A percentile compares a stretch with the other conserved stretches of the same genome.
phyloP scores from a whole-genome alignment of 768 basidiomycete genomes.

The Psilocybe azurescens region DNA sequence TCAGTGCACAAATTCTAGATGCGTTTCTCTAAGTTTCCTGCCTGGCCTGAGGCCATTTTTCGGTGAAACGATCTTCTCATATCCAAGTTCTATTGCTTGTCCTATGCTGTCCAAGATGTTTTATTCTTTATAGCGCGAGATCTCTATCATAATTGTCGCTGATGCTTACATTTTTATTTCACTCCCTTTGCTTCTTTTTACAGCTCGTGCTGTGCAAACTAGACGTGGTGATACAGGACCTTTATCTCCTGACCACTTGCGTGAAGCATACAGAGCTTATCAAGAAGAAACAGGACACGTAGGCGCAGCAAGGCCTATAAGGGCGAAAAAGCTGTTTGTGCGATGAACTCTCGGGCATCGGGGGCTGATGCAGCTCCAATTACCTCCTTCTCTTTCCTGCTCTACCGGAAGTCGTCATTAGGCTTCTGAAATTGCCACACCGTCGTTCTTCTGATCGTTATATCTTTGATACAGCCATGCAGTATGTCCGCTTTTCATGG shows the following conservation, averaged over 20 bases:
- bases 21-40: background rate
- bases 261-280: conserved; percentile 87
- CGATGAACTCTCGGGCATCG: conserved; percentile 38
- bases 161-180: conserved; percentile 4
- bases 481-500: no score
- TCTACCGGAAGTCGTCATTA: background rate
- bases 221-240: conserved; percentile 78
- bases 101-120: no score
- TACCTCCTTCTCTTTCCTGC: background rate
- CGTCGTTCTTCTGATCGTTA: background rate
- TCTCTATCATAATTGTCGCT: background rate
- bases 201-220: conserved; percentile 79
- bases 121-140: no score
- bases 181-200: background rate
- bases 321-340: conserved; percentile 77
- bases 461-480: background rate
- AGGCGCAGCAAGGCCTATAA: conserved; percentile 74
- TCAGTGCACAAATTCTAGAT: conserved; percentile 31
- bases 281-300: conserved; percentile 82
- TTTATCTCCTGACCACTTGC: conserved; percentile 85
- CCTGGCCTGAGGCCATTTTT: background rate
- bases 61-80: background rate
- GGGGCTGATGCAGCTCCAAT: background rate
- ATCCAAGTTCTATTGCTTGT: background rate
- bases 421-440: no score